Base-by-base conservation (phyloP, 371 early-diverging fungal species). In the Mortierella sp. region DNA sequence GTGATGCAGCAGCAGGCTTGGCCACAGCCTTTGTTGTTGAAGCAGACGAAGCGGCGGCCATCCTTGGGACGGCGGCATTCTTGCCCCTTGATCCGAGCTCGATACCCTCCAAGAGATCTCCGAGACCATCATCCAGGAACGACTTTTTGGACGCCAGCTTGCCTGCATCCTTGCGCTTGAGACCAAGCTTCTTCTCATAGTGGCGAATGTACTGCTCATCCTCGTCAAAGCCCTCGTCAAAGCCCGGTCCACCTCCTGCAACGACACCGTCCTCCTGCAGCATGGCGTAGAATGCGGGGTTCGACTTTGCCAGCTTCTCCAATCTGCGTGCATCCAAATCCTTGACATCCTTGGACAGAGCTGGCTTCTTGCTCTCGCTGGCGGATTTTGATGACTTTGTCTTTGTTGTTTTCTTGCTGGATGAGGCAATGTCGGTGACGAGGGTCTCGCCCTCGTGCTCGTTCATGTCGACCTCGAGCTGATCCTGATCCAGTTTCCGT, bases 201-300 rank as follows among this genome's bases (percentile, higher is more conserved):
- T 91, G 89, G 29, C 90, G 91, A 85, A 96, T 90, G 47, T 93
- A 93, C 31, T 87, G 88, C 64, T 96, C 96, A 68, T 95, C 95
- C 10, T 91, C 88, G 13, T 89, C 92, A 76, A 91, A 89, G n/a
- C 77, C 89, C 0, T 73, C 85, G 10, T 87, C 80, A 13, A 70
- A 26, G 8, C 73, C 73, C 10, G 76, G 68, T 3, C 81, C 81
- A 3, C 76, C 79, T 13, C 65, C 74, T 29, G 71, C 85, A 1
- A 93, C 80, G 26, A 94, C 80, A 31, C 92, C 90, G 34, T 91
- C 91, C 16, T 92, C 89, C 67, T 89, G 87, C 66, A 96, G 80
- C 69, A 93, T 85, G 53, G 89, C 86, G 73, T 91, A 94, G 69
- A 95, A 89, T 16, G 90, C 87, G 16, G 94, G 93, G 80, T 94